Base-by-base conservation (phyloP, 2,329 filamentous ascomycete species). In the Pseudogymnoascus sp. region DNA sequence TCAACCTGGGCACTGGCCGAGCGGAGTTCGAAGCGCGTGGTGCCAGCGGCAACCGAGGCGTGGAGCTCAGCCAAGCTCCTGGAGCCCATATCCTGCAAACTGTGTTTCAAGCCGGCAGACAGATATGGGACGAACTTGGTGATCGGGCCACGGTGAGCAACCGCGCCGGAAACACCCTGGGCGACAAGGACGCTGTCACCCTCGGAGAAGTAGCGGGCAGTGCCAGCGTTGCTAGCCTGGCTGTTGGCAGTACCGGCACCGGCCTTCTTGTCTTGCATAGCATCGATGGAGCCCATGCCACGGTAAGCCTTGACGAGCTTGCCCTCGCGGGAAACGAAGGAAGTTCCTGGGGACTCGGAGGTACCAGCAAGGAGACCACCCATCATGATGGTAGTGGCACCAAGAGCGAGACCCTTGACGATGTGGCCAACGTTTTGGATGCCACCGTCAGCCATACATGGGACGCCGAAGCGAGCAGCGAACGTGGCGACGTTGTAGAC, bases 281-380 rank as follows among this genome's bases (percentile, higher is more conserved):
- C 95, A 72, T 97, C 95, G 75, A 99, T 99, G 78, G 88, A 93
- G 69, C 95, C 95, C 95, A 99, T 99, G 65, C 95, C 95, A 77
- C 95, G 90, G 84, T 99, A 99, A 42, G 95, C 93, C 84, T 99
- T 99, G 77, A 99, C 93, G 62, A 99, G 88, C 84, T 97, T 96
- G 68, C 95, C 95, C 78, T 97, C 93, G 65, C 90, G 89, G 73
- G 91, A 96, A 70, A 99, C 91, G 74, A 96, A 97, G 69, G 96
- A 97, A 68, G 93, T 93, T 68, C 95, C 96, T 37, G 95, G 95
- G 38, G 93, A 97, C 80, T 99, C 95, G 43, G 93, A 97, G 67
- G 95, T 97, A 75, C 96, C 95, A 60, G 95, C 95, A 68, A 99
- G 85, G 62, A 99, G 87, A 79, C 95, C 96, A 72, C 95, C 95